phyloP scores from a whole-genome alignment of 352 stramenopile genomes.

The Phytopythium litorale region DNA sequence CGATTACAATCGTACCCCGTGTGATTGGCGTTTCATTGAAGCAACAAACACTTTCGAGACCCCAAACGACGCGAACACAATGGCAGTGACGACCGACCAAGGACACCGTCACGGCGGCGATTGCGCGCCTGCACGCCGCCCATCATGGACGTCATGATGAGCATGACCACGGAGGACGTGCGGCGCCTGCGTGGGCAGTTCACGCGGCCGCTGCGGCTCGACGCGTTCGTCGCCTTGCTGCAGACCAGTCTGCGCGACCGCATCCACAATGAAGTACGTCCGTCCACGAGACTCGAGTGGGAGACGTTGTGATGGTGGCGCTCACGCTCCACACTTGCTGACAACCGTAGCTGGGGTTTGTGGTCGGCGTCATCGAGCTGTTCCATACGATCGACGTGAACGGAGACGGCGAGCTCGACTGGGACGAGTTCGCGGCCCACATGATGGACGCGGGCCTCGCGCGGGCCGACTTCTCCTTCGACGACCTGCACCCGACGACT shows the following conservation, averaged over 20 bases:
- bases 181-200: constrained; percentile 56
- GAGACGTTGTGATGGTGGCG: neutral
- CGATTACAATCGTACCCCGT: neutral
- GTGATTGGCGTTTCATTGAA: neutral
- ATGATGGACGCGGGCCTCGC: constrained; percentile 77
- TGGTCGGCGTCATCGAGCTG: constrained; percentile 81
- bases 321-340: neutral
- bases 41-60: neutral
- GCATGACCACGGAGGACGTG: constrained; percentile 78
- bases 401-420: constrained; percentile 80
- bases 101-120: no score
- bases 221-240: constrained; percentile 70
- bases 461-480: constrained; percentile 48
- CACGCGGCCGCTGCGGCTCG: constrained; percentile 37
- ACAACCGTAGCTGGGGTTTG: constrained; percentile 63
- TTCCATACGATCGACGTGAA: constrained; percentile 92
- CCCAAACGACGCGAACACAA: neutral
- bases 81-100: no score
- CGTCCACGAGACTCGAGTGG: neutral
- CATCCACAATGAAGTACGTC: constrained; percentile 40
- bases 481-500: constrained; percentile 14
- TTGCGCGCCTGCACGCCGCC: no score
- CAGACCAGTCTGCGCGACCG: constrained; percentile 64
- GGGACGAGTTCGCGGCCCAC: constrained; percentile 88
- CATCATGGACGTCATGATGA: constrained; percentile 85